phyloP scores from a whole-genome alignment of 2,329 filamentous ascomycete species.

The Paecilomyces niveus region DNA sequence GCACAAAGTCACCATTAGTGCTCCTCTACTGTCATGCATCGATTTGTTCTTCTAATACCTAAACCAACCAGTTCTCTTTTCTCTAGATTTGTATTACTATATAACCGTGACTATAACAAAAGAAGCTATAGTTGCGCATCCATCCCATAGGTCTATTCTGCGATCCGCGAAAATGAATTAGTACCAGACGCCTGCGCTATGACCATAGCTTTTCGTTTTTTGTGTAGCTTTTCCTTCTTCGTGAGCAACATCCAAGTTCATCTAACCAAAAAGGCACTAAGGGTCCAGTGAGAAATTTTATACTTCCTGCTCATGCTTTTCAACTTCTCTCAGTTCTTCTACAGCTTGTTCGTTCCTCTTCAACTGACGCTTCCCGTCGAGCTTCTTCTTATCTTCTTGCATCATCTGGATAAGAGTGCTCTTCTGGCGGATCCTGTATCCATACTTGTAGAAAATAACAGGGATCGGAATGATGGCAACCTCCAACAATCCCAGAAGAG shows the following conservation, averaged over 20 bases:
- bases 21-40: neutral
- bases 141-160: neutral
- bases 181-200: neutral
- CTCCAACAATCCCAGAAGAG: conserved; percentile 66
- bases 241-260: neutral
- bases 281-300: neutral
- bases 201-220: neutral
- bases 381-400: conserved; percentile 44
- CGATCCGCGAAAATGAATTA: neutral
- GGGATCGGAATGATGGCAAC: conserved; percentile 71
- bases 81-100: neutral
- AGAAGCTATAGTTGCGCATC: neutral
- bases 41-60: neutral
- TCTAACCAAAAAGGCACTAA: neutral
- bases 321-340: conserved; percentile 10
- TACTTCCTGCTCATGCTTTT: conserved; percentile 8
- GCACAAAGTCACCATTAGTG: neutral
- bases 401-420: conserved; percentile 51
- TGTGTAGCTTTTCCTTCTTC: neutral
- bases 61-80: neutral
- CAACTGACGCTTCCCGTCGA: conserved; percentile 33
- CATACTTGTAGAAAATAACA: conserved; percentile 64
- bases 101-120: neutral
- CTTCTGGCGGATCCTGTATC: conserved; percentile 50
- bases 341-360: conserved; percentile 4